Evolutionary conservation across 2,329 filamentous ascomycete genomes (phyloP).

Genomic region (Periglandula ipomoeae): DNA sequence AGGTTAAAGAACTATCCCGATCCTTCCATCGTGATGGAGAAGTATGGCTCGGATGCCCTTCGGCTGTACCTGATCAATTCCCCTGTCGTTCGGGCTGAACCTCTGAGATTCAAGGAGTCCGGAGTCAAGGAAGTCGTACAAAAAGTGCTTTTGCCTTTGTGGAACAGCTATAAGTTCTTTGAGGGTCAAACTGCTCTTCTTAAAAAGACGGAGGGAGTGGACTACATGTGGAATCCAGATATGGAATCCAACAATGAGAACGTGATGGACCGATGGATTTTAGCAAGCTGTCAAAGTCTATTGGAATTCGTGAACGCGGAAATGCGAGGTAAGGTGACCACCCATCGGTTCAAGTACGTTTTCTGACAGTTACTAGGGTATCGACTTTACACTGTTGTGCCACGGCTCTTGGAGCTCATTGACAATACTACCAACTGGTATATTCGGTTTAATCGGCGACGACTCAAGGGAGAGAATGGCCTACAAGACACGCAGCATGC

Average conservation of each 20-base stretch:
- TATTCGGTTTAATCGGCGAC: constrained; percentile 86
- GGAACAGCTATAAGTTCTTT: constrained; percentile 98
- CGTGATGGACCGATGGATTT: constrained; percentile 93
- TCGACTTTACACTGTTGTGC: constrained; percentile 84
- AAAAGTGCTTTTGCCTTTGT: constrained; percentile 81
- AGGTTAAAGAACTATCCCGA: constrained; percentile 94
- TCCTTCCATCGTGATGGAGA: constrained; percentile 70
- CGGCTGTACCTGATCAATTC: constrained; percentile 96
- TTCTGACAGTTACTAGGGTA: constrained; percentile 39
- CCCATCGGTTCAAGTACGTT: not conserved
- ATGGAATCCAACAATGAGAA: constrained; percentile 72
- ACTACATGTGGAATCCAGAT: constrained; percentile 70
- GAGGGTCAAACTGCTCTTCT: constrained; percentile 76
- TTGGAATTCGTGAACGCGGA: constrained; percentile 87
- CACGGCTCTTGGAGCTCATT: constrained; percentile 71
- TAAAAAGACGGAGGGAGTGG: constrained; percentile 72
- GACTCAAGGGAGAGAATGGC: constrained; percentile 83
- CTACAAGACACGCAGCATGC: constrained; percentile 81
- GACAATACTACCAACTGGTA: constrained; percentile 99
- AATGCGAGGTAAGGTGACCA: constrained; percentile 58
- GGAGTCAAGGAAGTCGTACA: constrained; percentile 93
- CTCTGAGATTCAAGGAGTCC: constrained; percentile 79
- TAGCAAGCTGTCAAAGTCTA: constrained; percentile 85
- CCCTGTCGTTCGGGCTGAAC: constrained; percentile 85
- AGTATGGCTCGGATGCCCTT: constrained; percentile 86